Evolutionary conservation across 2,329 filamentous ascomycete species (phyloP).

Genomic region (Dichotomopilus funicola): DNA sequence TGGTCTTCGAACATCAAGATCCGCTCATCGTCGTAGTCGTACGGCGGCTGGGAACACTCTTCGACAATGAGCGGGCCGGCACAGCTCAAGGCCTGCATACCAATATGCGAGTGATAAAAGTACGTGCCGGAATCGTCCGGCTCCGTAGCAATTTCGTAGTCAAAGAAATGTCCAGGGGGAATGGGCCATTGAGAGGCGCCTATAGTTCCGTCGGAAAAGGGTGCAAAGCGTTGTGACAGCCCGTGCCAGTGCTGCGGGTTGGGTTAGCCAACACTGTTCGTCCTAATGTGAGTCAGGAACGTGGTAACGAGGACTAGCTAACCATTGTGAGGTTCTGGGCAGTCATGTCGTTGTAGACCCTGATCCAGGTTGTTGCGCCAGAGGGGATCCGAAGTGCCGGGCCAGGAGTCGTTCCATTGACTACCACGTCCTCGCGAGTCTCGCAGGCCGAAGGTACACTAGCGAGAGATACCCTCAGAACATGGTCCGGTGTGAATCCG

Average conservation of each 20-base stretch:
- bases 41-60: slow-evolving; percentile 41
- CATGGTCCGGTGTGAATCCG: slow-evolving; percentile 36
- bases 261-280: not conserved
- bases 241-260: slow-evolving; percentile 58
- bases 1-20: slow-evolving; percentile 51
- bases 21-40: slow-evolving; percentile 56
- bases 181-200: slow-evolving; percentile 60
- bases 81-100: slow-evolving; percentile 54
- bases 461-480: slow-evolving; percentile 39
- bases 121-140: slow-evolving; percentile 54
- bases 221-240: slow-evolving; percentile 50
- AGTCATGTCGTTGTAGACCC: slow-evolving; percentile 52
- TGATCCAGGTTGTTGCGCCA: slow-evolving; percentile 45
- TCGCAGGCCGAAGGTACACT: slow-evolving; percentile 39
- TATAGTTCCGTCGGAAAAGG: slow-evolving; percentile 59
- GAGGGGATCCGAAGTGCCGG: slow-evolving; percentile 41
- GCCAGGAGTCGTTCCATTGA: slow-evolving; percentile 49
- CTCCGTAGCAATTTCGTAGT: slow-evolving; percentile 55
- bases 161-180: slow-evolving; percentile 54
- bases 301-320: slow-evolving; percentile 14
- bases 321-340: slow-evolving; percentile 52
- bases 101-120: slow-evolving; percentile 63
- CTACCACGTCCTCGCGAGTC: slow-evolving; percentile 35
- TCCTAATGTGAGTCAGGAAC: not conserved
- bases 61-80: slow-evolving; percentile 54